Evolutionary conservation across 1,139 yeast genomes (phyloP), one percentile per base, ranked within the genome.

Genomic region (Petasospora fabianii): DNA sequence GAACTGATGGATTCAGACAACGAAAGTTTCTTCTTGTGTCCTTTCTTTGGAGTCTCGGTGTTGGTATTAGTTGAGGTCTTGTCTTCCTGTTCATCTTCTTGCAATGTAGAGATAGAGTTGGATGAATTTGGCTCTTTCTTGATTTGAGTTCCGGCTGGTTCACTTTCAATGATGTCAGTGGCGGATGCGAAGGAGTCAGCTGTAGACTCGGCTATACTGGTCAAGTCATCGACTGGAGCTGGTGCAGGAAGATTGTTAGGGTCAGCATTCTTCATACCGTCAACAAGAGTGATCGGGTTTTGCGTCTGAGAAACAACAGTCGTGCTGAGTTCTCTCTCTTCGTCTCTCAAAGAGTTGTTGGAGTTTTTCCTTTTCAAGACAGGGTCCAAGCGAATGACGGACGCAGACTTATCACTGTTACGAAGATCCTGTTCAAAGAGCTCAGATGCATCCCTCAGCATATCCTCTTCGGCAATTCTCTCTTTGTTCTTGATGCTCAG

Each of bases 341-440:
- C 64, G 35, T 59, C 64, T 30, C 35, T 50, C 30, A 59, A 24
- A 32, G 54, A 47, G 43, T 48, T 38, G 38, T 47, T 29, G 36
- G 51, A 43, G 36, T 41, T 35, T 28, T 22, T 47, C 42, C 52
- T 44, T 46, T 47, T 59, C 45, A 40, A 44, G 22, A 26, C 46
- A 19, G 49, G 56, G 22, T 49, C 45, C 12, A 58, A 39, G 14
- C 46, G 46, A 9, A 64, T 42, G 3, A 41, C 43, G 6, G 43
- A 47, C 0, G 51, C 36, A 2, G 30, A 22, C 17, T 43, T 45
- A 24, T 49, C 53, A 12, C 54, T 56, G 35, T 62, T 62, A 32
- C 61, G 51, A 59, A 60, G 58, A 62, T 62, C 58, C 6, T 53
- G 43, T 21, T 59, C 64, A 46, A 59, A 61, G 35, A 60, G 28